phyloP scores from a whole-genome alignment of 305 asterid species.

The Petunia hybrid region DNA sequence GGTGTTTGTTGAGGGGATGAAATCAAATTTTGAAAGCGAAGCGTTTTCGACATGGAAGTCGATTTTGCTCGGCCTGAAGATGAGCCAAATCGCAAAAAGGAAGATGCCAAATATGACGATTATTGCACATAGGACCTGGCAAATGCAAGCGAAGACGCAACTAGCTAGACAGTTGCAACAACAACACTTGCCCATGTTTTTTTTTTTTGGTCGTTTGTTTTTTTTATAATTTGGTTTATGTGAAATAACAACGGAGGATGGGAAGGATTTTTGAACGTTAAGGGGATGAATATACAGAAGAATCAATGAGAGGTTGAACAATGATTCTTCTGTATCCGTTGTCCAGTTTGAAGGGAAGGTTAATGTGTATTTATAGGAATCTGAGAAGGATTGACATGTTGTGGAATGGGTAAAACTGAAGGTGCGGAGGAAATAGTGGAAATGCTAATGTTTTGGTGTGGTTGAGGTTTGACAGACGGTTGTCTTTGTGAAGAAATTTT shows the following conservation, averaged over 20 bases:
- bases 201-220: neutral
- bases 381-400: neutral
- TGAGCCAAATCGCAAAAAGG: constrained; percentile 53
- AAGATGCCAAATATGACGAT: constrained; percentile 51
- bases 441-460: constrained; percentile 8
- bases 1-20: constrained; percentile 40
- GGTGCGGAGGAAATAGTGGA: neutral
- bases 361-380: neutral
- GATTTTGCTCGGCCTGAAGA: constrained; percentile 75
- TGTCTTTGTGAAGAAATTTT: neutral
- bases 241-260: neutral
- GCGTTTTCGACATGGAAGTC: constrained; percentile 62
- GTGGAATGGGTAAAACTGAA: neutral
- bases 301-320: neutral
- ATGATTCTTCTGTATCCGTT: constrained; percentile 21
- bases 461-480: neutral
- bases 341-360: neutral
- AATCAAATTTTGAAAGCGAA: constrained; percentile 50
- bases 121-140: constrained; percentile 60
- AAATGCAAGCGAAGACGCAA: constrained; percentile 72
- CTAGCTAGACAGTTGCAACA: constrained; percentile 69
- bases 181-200: constrained; percentile 41
- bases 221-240: neutral
- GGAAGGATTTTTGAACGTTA: neutral
- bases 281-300: constrained; percentile 20